phyloP scores from a whole-genome alignment of 495 filamentous ascomycete species.

The Cercophora newfieldiana region DNA sequence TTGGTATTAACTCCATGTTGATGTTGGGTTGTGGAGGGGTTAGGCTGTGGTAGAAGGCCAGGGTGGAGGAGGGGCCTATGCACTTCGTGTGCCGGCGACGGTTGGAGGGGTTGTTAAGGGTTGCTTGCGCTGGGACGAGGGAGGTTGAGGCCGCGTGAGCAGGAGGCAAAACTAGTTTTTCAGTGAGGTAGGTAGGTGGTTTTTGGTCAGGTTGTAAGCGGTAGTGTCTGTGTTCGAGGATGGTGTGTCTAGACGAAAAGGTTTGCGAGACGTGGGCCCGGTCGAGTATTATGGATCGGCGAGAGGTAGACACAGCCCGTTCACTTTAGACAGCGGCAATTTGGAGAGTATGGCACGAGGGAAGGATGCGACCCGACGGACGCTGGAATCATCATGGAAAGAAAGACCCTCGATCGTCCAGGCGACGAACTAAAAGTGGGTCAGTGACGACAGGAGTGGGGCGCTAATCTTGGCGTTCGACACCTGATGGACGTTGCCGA shows the following conservation, averaged over 20 bases:
- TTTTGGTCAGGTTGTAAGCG: no score
- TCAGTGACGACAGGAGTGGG: constrained; percentile 26
- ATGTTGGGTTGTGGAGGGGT: constrained; percentile 7
- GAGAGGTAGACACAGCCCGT: constrained; percentile 5
- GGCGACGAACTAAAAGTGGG: constrained; percentile 25
- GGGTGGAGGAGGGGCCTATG: background rate
- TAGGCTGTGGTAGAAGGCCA: background rate
- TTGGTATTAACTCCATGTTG: constrained; percentile 42
- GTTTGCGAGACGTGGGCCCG: background rate
- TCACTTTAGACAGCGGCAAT: background rate
- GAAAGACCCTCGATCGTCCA: constrained; percentile 9
- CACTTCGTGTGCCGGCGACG: background rate
- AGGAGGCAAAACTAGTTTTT: no score
- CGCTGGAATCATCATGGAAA: constrained; percentile 23
- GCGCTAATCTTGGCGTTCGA: background rate
- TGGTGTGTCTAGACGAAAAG: background rate
- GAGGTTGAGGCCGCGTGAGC: no score
- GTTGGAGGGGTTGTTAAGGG: background rate
- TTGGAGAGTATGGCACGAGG: background rate
- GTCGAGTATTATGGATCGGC: constrained; percentile 4
- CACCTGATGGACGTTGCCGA: background rate
- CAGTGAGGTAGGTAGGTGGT: no score
- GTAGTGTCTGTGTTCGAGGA: background rate
- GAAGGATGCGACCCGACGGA: background rate
- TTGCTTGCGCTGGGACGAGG: no score